Percentiles rank a stretch among this genome's conserved stretches.
Conservation (phyloP, 495 filamentous ascomycete genomes). For the Talaromyces ruber region DNA sequence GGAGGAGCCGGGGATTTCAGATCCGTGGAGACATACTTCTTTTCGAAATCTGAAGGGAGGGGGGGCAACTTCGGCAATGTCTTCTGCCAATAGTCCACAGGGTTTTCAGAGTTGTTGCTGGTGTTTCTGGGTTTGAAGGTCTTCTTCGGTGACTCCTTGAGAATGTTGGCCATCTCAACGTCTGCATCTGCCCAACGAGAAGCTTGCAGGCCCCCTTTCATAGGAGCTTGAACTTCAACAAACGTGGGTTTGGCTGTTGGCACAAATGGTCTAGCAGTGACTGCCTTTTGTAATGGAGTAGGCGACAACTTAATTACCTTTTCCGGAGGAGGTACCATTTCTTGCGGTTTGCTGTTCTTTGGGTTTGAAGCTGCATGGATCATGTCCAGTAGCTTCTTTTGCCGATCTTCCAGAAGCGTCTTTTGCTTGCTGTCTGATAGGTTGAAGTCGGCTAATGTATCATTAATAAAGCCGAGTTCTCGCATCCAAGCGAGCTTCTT, state of each 20-base stretch:
- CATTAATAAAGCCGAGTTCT: background rate
- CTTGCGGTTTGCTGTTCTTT: background rate
- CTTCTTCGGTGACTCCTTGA: background rate
- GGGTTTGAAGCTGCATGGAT: background rate
- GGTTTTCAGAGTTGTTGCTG: background rate
- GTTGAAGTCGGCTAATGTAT: background rate
- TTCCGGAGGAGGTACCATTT: background rate
- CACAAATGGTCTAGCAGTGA: background rate
- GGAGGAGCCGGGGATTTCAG: background rate
- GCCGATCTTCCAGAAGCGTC: background rate
- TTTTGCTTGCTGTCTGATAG: background rate
- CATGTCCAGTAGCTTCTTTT: background rate
- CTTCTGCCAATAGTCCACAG: conserved; percentile 1
- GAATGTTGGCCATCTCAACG: background rate
- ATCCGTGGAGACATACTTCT: background rate
- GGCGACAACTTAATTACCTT: background rate
- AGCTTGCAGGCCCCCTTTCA: background rate
- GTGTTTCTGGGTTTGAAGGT: background rate
- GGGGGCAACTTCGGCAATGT: background rate
- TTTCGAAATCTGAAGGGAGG: background rate
- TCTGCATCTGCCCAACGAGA: background rate
- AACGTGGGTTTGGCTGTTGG: background rate
- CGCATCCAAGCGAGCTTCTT: background rate
- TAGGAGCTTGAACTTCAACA: background rate
- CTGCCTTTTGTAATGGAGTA: background rate